Base-by-base conservation (phyloP, 352 stramenopile genomes). In the Pilasporangium apinafurcum region DNA sequence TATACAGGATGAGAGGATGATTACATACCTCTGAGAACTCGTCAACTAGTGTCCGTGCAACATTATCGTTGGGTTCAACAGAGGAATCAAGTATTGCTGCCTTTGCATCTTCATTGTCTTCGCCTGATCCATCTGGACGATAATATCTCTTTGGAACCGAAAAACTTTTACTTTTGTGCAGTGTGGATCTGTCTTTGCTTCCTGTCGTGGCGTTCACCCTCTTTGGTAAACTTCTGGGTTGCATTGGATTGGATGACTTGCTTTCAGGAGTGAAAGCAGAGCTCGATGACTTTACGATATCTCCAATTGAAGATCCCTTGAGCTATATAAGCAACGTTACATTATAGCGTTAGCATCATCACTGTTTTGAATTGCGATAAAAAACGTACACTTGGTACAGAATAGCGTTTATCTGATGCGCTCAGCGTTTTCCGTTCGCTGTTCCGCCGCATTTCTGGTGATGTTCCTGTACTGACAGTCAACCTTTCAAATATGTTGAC, bases 211-310 rank as follows among this genome's bases (percentile, higher is more conserved):
- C 17, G 20, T 4, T 14, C 16, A 17, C 20, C 25, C 13, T 8
- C 8, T 12, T 10, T 48, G 22, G 41, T 9, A 31, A 46, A 16
- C 48, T 75, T n/a, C 22, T 58, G n/a, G 48, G 53, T 25, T 62
- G 58, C 29, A 51, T 68, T 17, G 10, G 56, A 9, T 42, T 31
- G 21, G 47, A 45, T 8, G 50, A 54, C 3, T 25, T 8, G 21
- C 7, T 53, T 8, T 68, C 55, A 2, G 49, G 38, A 5, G 64
- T 26, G 10, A 49, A 16, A 7, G 38, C 39, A 13, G 68, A 56
- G 29, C 65, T 77, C 0, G 73, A 75, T 1, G 54, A 55, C 52
- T 74, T 83, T 28, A 83, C 42, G 28, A 78, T 70, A 14, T 59
- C 48, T 25, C 63, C 68, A 24, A 77, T 54, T 30, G 65, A 72